Conservation (phyloP, 2,329 filamentous ascomycete genomes). For the Neofusicoccum cordaticola region DNA sequence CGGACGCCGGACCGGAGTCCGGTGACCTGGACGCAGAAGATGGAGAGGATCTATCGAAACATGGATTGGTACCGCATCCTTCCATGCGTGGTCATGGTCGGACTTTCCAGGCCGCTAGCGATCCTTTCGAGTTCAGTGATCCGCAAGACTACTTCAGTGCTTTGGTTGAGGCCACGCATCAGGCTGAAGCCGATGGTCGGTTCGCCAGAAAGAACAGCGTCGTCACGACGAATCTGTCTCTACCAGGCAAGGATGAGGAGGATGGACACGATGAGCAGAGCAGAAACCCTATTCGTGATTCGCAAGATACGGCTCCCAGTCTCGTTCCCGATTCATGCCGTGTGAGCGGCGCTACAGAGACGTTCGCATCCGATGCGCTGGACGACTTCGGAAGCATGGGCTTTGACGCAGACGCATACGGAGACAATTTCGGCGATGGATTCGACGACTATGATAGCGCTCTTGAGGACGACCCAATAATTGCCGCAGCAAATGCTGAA, state of each 20-base stretch:
- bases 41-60: neutral
- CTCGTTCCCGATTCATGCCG: constrained; percentile 51
- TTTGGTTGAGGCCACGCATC: constrained; percentile 74
- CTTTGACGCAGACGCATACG: constrained; percentile 57
- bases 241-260: constrained; percentile 26
- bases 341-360: constrained; percentile 37
- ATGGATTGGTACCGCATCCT: constrained; percentile 9
- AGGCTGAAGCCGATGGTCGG: constrained; percentile 72
- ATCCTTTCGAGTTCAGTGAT: constrained; percentile 42
- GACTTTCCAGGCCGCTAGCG: constrained; percentile 30
- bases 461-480: constrained; percentile 74
- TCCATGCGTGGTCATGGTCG: constrained; percentile 25
- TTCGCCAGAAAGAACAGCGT: constrained; percentile 63
- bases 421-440: constrained; percentile 35
- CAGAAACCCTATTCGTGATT: constrained; percentile 9
- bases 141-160: constrained; percentile 78
- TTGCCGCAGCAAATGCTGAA: constrained; percentile 92
- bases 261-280: constrained; percentile 29
- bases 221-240: constrained; percentile 26
- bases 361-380: constrained; percentile 20
- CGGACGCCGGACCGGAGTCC: neutral
- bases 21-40: neutral
- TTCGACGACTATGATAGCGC: constrained; percentile 53
- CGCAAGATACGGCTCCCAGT: constrained; percentile 38
- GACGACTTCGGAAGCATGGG: constrained; percentile 38